Evolutionary conservation across 306 rosid genomes (phyloP), one percentile per base, ranked within the genome.

Genomic region (Corylus avellana): DNA sequence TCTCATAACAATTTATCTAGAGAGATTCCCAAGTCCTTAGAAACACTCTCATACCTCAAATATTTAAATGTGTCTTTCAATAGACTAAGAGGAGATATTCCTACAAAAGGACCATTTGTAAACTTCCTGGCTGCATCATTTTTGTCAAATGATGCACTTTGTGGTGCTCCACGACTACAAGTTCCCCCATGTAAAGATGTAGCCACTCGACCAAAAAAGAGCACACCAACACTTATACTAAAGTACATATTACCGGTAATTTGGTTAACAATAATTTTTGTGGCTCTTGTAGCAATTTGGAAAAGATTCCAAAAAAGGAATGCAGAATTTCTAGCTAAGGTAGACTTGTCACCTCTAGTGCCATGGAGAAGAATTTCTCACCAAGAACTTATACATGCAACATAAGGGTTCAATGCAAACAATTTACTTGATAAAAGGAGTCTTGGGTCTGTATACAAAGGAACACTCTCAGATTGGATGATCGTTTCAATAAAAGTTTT

Each of bases 11-110:
- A 42, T 20, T 35, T 77, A 20, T 20, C 74, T 0, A 66, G 75
- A 1, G 29, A 12, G 12, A 37, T 67, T 37, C 80, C 75, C 29
- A 73, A 18, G 48, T 73, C 64, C 37, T 73, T 51, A 42, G 49
- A 54, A 44, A 32, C 25, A 14, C 49, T 73, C 17, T 12, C 50
- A 3, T 17, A 35, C 35, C 77, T 73, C 1, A 18, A 73, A 17
- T 37, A 51, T 54, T 18, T 73, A 17, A 73, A 73, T 7, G 49
- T 73, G 14, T 73, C 77, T 12, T 73, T 51, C 12, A 54, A 73
- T 47, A 18, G 14, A 32, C 39, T 73, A 5, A 69, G 70, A 73
- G 88, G 88, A 77, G 83, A 85, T 75, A 80, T 80, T 81, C 88
- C 88, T 17, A 27, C 8, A 11, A 82, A 63, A 50, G 85, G 80